These are phyloP conservation scores for Aspergillus heteromorphus DNA, from an alignment of 495 filamentous ascomycete genomes.

Conservation along the genomic window DNA sequence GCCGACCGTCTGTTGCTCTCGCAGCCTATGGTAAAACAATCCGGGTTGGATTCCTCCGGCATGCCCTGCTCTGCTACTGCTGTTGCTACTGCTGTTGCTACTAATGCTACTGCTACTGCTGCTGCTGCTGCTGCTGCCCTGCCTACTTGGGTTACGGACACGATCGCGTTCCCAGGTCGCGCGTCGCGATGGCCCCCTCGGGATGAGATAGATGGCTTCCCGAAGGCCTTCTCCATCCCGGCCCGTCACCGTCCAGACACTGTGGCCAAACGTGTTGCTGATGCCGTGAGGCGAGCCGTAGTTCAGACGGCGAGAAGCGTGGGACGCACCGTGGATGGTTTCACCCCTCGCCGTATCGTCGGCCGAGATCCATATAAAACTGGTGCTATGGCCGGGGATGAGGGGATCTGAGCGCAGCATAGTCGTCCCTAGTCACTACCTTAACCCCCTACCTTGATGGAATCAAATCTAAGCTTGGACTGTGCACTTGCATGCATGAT, in stretches of 20 bases:
- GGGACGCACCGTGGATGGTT: not conserved
- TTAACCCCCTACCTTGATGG: not conserved
- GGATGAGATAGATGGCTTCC: not conserved
- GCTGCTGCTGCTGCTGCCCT: not conserved
- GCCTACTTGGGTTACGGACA: not conserved
- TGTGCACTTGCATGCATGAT: not conserved
- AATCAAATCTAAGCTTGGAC: not conserved
- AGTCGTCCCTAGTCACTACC: not conserved
- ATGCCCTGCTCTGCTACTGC: not conserved
- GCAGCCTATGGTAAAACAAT: not conserved
- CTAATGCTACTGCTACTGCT: too few species aligned
- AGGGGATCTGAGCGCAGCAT: not conserved
- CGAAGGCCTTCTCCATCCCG: not conserved
- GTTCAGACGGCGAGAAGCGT: not conserved
- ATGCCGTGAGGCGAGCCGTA: too few species aligned
- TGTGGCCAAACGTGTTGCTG: too few species aligned
- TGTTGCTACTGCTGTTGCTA: too few species aligned
- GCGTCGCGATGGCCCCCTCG: not conserved
- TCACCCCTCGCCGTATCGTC: not conserved
- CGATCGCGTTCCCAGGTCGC: not conserved
- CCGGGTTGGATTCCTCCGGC: not conserved
- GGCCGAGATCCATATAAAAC: not conserved
- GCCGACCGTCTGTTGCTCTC: not conserved
- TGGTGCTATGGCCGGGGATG: not conserved
- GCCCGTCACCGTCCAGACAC: too few species aligned